Evolutionary conservation across 148 eudicot genomes (phyloP).

Genomic region (Chenopodium formosanum): DNA sequence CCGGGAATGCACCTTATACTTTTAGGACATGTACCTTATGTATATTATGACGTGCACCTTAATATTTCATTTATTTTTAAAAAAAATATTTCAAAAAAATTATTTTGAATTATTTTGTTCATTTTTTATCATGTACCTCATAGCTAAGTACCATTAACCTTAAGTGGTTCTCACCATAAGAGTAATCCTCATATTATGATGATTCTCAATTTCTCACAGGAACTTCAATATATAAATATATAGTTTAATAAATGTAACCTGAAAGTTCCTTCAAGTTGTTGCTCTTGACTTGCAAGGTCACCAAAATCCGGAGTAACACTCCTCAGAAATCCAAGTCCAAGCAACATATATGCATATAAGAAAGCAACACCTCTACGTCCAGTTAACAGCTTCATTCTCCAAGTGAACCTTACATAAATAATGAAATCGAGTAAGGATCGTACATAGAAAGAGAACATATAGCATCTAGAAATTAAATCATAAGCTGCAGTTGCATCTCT

Average conservation of each 20-base stretch:
- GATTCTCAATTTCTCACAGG: too few species aligned
- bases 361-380: slow-evolving; percentile 86
- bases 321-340: slow-evolving; percentile 91
- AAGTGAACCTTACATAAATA: slow-evolving; percentile 74
- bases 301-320: slow-evolving; percentile 95
- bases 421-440: slow-evolving; percentile 16
- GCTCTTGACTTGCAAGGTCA: slow-evolving; percentile 79
- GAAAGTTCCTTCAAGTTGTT: slow-evolving; percentile 92
- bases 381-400: slow-evolving; percentile 96
- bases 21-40: too few species aligned
- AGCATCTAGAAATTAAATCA: not conserved
- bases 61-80: too few species aligned
- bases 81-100: too few species aligned
- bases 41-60: too few species aligned
- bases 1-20: too few species aligned
- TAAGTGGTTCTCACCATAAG: too few species aligned
- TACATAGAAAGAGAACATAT: slow-evolving; percentile 8
- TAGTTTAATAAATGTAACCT: slow-evolving; percentile 38
- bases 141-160: too few species aligned
- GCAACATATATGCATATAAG: slow-evolving; percentile 88
- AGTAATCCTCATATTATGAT: too few species aligned
- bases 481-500: not conserved
- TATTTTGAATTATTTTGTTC: too few species aligned
- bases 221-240: too few species aligned
- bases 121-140: too few species aligned